Evolutionary conservation across 2,329 filamentous ascomycete species (phyloP).

Genomic region (Elsinoe necatrix): DNA sequence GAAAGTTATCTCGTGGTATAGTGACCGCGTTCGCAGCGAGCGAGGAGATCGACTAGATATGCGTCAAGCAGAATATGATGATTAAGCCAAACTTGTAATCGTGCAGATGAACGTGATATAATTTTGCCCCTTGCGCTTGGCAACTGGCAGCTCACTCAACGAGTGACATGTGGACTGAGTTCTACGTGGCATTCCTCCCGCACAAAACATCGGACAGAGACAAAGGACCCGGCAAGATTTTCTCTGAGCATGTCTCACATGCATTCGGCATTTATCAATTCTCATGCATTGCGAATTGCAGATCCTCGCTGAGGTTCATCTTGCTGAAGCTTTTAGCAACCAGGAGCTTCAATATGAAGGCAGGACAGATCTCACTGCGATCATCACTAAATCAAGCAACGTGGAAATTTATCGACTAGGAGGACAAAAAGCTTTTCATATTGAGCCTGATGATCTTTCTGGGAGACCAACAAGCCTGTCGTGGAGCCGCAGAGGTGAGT

Average conservation of each 20-base stretch:
- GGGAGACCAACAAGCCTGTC: constrained; percentile 4
- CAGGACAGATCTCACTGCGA: constrained; percentile 71
- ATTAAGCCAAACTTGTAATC: background rate
- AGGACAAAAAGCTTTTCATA: constrained; percentile 58
- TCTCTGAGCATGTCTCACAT: background rate
- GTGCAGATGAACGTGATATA: background rate
- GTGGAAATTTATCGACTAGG: constrained; percentile 72
- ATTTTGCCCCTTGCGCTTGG: constrained; percentile 2
- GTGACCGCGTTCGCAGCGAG: constrained; percentile 15
- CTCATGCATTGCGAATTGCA: constrained; percentile 13
- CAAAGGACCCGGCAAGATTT: no score
- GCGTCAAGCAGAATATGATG: background rate
- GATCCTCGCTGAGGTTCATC: constrained; percentile 45
- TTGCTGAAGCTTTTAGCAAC: constrained; percentile 47
- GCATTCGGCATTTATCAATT: background rate
- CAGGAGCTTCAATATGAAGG: constrained; percentile 67
- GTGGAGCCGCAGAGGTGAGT: constrained; percentile 5
- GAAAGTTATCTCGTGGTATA: constrained; percentile 73
- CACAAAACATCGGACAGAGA: no score
- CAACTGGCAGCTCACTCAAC: background rate
- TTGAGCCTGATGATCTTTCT: constrained; percentile 25
- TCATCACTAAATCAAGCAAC: constrained; percentile 59
- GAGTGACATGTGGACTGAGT: background rate
- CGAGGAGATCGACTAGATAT: background rate
- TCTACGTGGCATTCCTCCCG: background rate